phyloP scores from a whole-genome alignment of 495 filamentous ascomycete genomes.

The Aspergillus affinis region DNA sequence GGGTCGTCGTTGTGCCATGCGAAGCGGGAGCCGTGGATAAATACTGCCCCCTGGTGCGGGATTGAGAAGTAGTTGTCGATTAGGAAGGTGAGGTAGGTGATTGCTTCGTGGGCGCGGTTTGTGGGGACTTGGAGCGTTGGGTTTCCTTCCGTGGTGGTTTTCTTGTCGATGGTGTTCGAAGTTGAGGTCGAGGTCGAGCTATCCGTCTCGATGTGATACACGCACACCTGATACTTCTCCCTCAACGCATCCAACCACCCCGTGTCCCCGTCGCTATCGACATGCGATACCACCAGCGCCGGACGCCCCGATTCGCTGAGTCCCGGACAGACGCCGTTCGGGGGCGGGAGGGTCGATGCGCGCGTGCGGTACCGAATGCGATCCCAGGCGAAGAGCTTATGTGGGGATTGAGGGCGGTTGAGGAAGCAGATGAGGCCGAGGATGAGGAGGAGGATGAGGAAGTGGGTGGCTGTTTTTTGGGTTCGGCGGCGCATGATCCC shows the following conservation, averaged over 20 bases:
- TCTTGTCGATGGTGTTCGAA: constrained; percentile 10
- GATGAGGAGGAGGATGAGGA: constrained; percentile 29
- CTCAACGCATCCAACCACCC: constrained; percentile 36
- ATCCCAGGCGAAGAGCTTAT: constrained; percentile 36
- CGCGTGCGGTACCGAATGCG: constrained; percentile 37
- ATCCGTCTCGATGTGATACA: constrained; percentile 58
- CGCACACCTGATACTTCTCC: constrained; percentile 39
- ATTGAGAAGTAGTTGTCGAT: constrained; percentile 65
- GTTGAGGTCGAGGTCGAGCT: constrained; percentile 23
- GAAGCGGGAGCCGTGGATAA: constrained; percentile 44
- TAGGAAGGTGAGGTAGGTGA: constrained; percentile 66
- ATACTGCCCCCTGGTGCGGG: constrained; percentile 46
- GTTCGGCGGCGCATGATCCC: constrained; percentile 14
- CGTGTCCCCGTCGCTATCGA: constrained; percentile 35
- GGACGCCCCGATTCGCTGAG: constrained; percentile 35
- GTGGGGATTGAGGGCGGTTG: constrained; percentile 29
- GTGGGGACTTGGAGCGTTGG: constrained; percentile 58
- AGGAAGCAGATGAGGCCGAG: constrained; percentile 35
- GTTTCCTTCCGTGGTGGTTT: too few relatives aligned
- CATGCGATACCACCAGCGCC: constrained; percentile 38
- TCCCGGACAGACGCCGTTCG: constrained; percentile 35
- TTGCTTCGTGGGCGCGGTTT: constrained; percentile 68
- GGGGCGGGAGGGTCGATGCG: constrained; percentile 24
- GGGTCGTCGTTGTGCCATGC: constrained; percentile 48
- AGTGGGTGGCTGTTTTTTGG: constrained; percentile 28